Evolutionary conservation across 2,329 filamentous ascomycete genomes (phyloP), one percentile per base, ranked within the genome.

Genomic region (Colletotrichum karsti): DNA sequence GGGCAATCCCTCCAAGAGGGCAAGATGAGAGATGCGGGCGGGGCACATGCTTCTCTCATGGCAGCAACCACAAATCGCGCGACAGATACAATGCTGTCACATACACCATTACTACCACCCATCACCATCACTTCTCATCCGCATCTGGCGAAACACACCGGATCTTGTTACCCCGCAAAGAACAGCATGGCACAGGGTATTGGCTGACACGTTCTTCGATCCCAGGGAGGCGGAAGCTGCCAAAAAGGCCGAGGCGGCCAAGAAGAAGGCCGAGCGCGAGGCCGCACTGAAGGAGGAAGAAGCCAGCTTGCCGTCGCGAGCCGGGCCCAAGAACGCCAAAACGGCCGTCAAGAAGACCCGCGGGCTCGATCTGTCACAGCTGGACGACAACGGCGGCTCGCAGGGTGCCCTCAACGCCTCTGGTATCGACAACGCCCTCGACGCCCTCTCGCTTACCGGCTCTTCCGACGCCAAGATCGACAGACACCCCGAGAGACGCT

Each of bases 391-490:
- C 70, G 63, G 71, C 60, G 57, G 67, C 59, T 81, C 83, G 13
- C 79, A 90, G 9, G 73, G 85, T 0, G 81, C 92, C 0, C 87
- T 98, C 74, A 95, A 92, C 78, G 95, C 94, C 4, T 87, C 92
- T 0, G 94, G 94, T 75, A 97, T 99, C 79, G 95, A 98, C 79
- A 95, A 98, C 75, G 94, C 94, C 1, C 88, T 98, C 55, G 95
- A 98, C 74, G 94, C 94, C 3, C 88, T 98, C 28, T 90, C 89
- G 3, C 80, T 98, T 58, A 85, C 87, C 15, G 80, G 84, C 42
- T 78, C 83, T n/a, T 42, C 63, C 46, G 85, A 87, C 20, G 81
- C 87, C 67, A 94, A 96, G 84, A 80, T 99, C 67, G 96, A 99
- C 77, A 87, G 90, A 59, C 95, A 98, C 77, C 95, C 96, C 0